A percentile compares a stretch with the other conserved stretches of the same genome.
Conservation (phyloP, 768 basidiomycete species). For the Trametes meyenii region DNA sequence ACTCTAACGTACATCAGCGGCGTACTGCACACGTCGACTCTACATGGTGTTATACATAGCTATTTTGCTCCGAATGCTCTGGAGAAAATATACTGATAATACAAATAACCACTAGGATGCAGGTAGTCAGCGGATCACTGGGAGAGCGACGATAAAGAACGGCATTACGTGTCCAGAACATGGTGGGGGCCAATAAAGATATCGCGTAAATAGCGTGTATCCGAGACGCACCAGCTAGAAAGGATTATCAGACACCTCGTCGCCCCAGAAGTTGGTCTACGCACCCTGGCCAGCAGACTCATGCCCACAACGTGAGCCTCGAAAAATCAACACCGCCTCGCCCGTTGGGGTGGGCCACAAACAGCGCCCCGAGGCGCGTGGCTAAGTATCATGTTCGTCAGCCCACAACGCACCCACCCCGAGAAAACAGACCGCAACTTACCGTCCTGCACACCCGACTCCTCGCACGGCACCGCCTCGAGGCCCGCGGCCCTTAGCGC, state of each 20-base stretch:
- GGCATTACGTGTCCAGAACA: too few species aligned
- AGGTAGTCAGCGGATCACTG: too few species aligned
- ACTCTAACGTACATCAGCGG: not conserved
- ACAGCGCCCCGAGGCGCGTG: slow-evolving; percentile 45
- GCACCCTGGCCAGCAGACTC: slow-evolving; percentile 21
- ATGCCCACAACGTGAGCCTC: slow-evolving; percentile 47
- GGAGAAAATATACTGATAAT: too few species aligned
- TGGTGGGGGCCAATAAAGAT: not conserved
- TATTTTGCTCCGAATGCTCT: too few species aligned
- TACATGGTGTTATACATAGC: too few species aligned
- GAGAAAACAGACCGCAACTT: slow-evolving; percentile 9
- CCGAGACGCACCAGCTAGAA: not conserved
- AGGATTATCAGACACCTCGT: not conserved
- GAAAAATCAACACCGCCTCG: slow-evolving; percentile 38
- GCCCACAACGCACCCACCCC: not conserved
- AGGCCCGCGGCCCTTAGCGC: slow-evolving; percentile 44
- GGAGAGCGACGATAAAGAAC: too few species aligned
- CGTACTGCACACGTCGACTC: too few species aligned
- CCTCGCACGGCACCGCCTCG: slow-evolving; percentile 36
- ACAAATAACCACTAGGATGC: too few species aligned
- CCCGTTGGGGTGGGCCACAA: slow-evolving; percentile 38
- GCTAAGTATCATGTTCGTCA: slow-evolving; percentile 29
- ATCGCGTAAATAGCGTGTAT: not conserved
- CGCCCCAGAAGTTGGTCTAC: not conserved
- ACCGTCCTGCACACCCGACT: slow-evolving; percentile 37